Conservation (phyloP, 2,329 filamentous ascomycete genomes). For the Penicillium expansum region DNA sequence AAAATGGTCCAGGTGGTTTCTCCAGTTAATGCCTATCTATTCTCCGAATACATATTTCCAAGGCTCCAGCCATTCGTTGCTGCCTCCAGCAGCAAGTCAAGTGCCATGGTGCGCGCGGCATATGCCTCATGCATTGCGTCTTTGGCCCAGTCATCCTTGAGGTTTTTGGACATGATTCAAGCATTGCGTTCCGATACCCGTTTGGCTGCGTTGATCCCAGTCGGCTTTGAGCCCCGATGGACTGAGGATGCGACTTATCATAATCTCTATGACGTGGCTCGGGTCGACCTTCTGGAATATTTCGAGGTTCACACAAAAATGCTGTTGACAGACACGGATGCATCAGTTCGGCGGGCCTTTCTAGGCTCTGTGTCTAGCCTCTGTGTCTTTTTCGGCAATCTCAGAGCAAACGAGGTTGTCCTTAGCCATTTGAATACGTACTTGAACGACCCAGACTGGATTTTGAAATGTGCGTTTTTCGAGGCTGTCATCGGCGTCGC, state of each 20-base stretch:
- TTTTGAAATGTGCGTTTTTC: slow-evolving; percentile 93
- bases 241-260: slow-evolving; percentile 69
- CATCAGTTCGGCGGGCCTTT: slow-evolving; percentile 85
- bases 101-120: slow-evolving; percentile 74
- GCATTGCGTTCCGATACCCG: slow-evolving; percentile 81
- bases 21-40: slow-evolving; percentile 65
- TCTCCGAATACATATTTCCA: slow-evolving; percentile 64
- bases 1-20: slow-evolving; percentile 87
- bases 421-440: slow-evolving; percentile 96
- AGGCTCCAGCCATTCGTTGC: slow-evolving; percentile 57
- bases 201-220: slow-evolving; percentile 71
- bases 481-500: slow-evolving; percentile 92
- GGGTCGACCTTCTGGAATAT: slow-evolving; percentile 73
- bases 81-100: slow-evolving; percentile 55
- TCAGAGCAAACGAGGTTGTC: slow-evolving; percentile 93
- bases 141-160: slow-evolving; percentile 77
- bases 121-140: slow-evolving; percentile 92
- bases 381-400: slow-evolving; percentile 90
- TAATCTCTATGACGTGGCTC: slow-evolving; percentile 82
- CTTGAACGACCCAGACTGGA: slow-evolving; percentile 94
- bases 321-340: slow-evolving; percentile 80
- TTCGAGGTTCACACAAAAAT: slow-evolving; percentile 88
- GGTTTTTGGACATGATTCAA: slow-evolving; percentile 87
- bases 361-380: slow-evolving; percentile 86
- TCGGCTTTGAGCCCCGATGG: slow-evolving; percentile 68